phyloP scores from a whole-genome alignment of 352 stramenopile genomes.

The Pythium coloratum region DNA sequence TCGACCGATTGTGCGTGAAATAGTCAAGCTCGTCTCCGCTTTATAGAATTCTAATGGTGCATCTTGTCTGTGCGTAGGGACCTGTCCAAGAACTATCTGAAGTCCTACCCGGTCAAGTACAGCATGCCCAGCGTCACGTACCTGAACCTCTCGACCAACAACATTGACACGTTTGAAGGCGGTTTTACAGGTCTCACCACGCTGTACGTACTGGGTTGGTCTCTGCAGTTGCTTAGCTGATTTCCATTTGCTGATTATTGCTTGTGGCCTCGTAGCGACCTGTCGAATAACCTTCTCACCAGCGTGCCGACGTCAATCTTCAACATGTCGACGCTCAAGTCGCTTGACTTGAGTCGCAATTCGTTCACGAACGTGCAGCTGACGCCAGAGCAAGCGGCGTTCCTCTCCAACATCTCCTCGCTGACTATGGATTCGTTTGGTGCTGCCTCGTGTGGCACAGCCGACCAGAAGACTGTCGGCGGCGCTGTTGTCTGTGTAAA shows the following conservation, averaged over 20 bases:
- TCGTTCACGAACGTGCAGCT: slow-evolving; percentile 48
- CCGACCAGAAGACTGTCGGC: slow-evolving; percentile 29
- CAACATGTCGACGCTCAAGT: slow-evolving; percentile 40
- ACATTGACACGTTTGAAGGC: slow-evolving; percentile 46
- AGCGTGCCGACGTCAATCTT: slow-evolving; percentile 50
- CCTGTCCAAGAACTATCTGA: slow-evolving; percentile 56
- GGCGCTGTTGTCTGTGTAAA: slow-evolving; percentile 42
- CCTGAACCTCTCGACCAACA: slow-evolving; percentile 63
- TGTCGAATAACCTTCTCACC: slow-evolving; percentile 55
- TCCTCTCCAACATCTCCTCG: slow-evolving; percentile 35
- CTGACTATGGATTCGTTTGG: slow-evolving; percentile 46
- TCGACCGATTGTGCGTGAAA: slow-evolving; percentile 49
- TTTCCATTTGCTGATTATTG: background rate
- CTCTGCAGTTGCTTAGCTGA: background rate
- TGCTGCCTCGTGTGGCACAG: slow-evolving; percentile 25
- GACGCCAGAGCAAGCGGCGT: slow-evolving; percentile 32
- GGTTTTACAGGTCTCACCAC: slow-evolving; percentile 47
- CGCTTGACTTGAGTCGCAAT: slow-evolving; percentile 49
- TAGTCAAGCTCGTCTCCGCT: too few relatives aligned
- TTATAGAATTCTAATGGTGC: background rate
- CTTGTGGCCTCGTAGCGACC: slow-evolving; percentile 30
- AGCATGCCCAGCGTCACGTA: slow-evolving; percentile 35
- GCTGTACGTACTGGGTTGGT: slow-evolving; percentile 34
- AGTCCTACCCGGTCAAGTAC: slow-evolving; percentile 53
- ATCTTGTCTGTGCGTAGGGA: slow-evolving; percentile 28